phyloP scores from a whole-genome alignment of 164 flowering plant genomes.

The Umbellularia californica region DNA sequence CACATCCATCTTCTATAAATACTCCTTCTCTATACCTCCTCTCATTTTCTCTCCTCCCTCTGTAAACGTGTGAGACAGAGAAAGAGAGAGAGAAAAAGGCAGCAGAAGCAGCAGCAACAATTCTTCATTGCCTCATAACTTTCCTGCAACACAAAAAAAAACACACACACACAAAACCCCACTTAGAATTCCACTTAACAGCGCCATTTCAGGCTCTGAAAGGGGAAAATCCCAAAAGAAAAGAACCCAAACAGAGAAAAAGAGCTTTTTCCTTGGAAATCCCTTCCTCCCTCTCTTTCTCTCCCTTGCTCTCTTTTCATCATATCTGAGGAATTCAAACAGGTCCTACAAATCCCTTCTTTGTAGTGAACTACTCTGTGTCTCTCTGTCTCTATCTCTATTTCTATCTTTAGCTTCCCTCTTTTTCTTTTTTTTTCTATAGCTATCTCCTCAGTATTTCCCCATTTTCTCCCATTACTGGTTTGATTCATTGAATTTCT shows the following conservation, averaged over 20 bases:
- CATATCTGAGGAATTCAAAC: neutral
- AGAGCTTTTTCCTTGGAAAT: neutral
- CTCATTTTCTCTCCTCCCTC: neutral
- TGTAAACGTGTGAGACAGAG: neutral
- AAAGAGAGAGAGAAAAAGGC: constrained; percentile 6
- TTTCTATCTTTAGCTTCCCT: no score
- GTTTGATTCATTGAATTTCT: constrained; percentile 5
- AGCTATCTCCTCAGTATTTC: neutral
- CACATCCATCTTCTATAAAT: neutral
- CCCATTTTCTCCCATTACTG: neutral
- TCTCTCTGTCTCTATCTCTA: neutral
- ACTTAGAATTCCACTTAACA: neutral
- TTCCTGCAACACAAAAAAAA: constrained; percentile 14
- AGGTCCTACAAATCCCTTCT: constrained; percentile 9
- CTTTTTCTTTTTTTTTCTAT: no score
- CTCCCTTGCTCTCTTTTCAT: neutral
- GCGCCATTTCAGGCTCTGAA: constrained; percentile 1
- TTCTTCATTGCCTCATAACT: constrained; percentile 12
- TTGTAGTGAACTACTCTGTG: constrained; percentile 23
- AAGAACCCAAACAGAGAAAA: constrained; percentile 1
- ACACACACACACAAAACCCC: neutral
- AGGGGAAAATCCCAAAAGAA: neutral
- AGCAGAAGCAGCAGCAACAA: neutral
- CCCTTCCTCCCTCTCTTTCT: neutral
- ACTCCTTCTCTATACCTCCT: neutral